Percentiles rank a stretch among this genome's conserved stretches.
These are phyloP conservation scores for Mycena maculata DNA, from an alignment of 768 basidiomycete species.

Conservation along the genomic window DNA sequence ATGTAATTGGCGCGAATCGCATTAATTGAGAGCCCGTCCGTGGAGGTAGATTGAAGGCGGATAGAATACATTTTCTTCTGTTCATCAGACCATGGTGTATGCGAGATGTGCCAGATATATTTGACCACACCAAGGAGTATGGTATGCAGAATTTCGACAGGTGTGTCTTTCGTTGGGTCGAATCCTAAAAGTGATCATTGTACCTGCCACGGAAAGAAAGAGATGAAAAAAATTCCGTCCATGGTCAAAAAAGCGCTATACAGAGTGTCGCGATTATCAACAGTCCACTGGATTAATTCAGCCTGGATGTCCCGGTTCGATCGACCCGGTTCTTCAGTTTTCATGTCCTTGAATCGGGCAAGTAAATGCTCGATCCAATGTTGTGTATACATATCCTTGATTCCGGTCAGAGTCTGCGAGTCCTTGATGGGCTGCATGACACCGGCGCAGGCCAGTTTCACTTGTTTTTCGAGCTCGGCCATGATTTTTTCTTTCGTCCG, in stretches of 20 bases:
- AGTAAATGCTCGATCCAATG: slow-evolving; percentile 51
- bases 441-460: slow-evolving; percentile 46
- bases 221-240: slow-evolving; percentile 32
- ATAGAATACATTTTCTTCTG: slow-evolving; percentile 30
- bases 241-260: slow-evolving; percentile 48
- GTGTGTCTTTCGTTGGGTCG: slow-evolving; percentile 27
- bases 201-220: not conserved
- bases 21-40: slow-evolving; percentile 38
- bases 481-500: slow-evolving; percentile 39
- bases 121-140: slow-evolving; percentile 43
- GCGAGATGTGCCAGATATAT: slow-evolving; percentile 43
- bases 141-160: slow-evolving; percentile 44
- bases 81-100: slow-evolving; percentile 28
- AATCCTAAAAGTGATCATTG: not conserved
- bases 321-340: slow-evolving; percentile 33
- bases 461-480: slow-evolving; percentile 43
- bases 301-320: slow-evolving; percentile 36
- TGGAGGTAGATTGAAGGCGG: slow-evolving; percentile 35
- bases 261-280: slow-evolving; percentile 35
- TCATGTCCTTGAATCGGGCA: slow-evolving; percentile 32
- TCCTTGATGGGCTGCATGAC: slow-evolving; percentile 42
- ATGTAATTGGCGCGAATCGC: slow-evolving; percentile 41
- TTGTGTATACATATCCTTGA: slow-evolving; percentile 54
- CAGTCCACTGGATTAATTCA: slow-evolving; percentile 45
- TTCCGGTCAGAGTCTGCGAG: slow-evolving; percentile 46